phyloP scores from a whole-genome alignment of 108 stramenopile species.

The Hondaea fermentalgiana region DNA sequence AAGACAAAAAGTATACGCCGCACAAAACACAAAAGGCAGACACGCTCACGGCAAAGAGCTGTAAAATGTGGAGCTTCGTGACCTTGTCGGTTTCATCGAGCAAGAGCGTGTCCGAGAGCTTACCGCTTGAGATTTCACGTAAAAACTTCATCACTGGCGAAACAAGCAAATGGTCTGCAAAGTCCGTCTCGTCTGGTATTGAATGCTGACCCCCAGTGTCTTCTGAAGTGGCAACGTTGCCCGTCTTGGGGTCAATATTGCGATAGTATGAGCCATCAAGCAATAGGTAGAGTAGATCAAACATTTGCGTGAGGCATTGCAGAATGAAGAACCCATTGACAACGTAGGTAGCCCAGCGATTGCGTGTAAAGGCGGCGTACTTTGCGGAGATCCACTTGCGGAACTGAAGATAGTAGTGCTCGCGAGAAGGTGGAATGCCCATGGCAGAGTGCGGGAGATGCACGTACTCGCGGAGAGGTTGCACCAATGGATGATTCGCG shows the following conservation, averaged over 20 bases:
- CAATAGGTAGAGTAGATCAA: background rate
- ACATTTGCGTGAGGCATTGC: background rate
- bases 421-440: background rate
- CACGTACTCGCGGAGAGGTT: background rate
- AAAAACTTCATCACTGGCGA: conserved; percentile 9
- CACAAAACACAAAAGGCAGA: background rate
- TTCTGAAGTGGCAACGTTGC: background rate
- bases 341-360: background rate
- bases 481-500: background rate
- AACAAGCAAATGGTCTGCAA: background rate
- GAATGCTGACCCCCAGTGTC: background rate
- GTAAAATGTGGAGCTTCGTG: background rate
- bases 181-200: background rate
- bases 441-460: background rate
- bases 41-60: background rate
- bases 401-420: background rate
- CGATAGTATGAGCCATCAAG: background rate
- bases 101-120: background rate
- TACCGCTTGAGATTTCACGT: background rate
- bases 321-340: background rate
- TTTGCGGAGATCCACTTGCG: background rate
- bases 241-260: background rate
- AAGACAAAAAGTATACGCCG: conserved; percentile 4
- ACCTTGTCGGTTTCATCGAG: conserved; percentile 2
- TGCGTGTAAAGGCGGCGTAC: background rate